A percentile compares a stretch with the other conserved stretches of the same genome.
These are phyloP conservation scores for Aechmea fasciata DNA, from an alignment of 176 grass and related monocot species.

Conservation along the genomic window DNA sequence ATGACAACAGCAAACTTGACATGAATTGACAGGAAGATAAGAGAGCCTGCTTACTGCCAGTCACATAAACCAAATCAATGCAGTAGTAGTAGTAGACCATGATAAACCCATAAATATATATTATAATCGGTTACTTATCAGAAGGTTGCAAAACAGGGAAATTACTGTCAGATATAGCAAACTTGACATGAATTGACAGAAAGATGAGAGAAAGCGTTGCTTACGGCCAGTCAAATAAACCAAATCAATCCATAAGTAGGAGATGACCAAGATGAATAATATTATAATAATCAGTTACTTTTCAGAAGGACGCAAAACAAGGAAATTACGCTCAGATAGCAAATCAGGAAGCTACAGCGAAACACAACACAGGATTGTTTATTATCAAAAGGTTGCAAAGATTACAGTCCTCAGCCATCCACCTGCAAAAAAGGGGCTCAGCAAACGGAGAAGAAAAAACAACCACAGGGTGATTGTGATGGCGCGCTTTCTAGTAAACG, in stretches of 20 bases:
- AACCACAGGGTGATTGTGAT: constrained; percentile 59
- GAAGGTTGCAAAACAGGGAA: not conserved
- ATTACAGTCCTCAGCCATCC: constrained; percentile 53
- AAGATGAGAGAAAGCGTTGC: too few relatives aligned
- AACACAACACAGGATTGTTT: constrained; percentile 29
- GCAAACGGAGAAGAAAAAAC: constrained; percentile 46
- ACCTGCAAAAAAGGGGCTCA: constrained; percentile 64
- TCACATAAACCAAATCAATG: not conserved
- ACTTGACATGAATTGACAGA: too few relatives aligned
- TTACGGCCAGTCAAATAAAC: too few relatives aligned
- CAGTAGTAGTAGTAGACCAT: not conserved
- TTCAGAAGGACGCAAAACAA: not conserved
- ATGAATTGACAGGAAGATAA: too few relatives aligned
- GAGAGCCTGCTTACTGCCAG: too few relatives aligned
- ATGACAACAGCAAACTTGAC: too few relatives aligned
- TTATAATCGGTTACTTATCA: not conserved
- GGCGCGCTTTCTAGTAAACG: constrained; percentile 24
- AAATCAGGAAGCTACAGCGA: not conserved
- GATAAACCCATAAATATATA: too few relatives aligned
- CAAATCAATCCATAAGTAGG: not conserved
- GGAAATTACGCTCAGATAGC: not conserved
- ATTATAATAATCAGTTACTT: too few relatives aligned
- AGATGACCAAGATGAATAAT: too few relatives aligned
- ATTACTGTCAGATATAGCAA: not conserved
- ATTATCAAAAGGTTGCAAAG: constrained; percentile 44